Conservation (phyloP, 2,329 filamentous ascomycete genomes). For the Diaporthe eres region DNA sequence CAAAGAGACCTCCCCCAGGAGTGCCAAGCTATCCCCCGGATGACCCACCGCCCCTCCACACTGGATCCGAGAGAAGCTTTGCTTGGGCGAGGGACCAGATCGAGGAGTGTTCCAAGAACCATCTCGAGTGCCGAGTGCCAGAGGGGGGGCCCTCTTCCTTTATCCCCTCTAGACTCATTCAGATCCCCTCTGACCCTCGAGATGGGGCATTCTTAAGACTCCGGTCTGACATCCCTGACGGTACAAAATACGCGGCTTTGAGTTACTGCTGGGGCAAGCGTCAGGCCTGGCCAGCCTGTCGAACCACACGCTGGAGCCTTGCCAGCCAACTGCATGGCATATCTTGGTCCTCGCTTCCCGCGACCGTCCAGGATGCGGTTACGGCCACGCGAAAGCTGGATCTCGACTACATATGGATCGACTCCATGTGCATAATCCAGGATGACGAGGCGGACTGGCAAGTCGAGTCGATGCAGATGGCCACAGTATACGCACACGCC, state of each 20-base stretch:
- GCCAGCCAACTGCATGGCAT: not conserved
- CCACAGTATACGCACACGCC: slow-evolving; percentile 24
- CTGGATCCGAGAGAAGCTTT: not conserved
- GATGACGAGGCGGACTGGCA: slow-evolving; percentile 12
- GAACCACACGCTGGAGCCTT: slow-evolving; percentile 12
- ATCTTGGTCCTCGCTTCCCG: slow-evolving; percentile 2
- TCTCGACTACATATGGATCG: slow-evolving; percentile 36
- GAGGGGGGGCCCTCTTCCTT: not conserved
- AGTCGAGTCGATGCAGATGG: slow-evolving; percentile 17
- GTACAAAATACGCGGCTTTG: slow-evolving; percentile 12
- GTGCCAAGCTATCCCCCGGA: not conserved
- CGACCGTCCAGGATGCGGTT: slow-evolving; percentile 22
- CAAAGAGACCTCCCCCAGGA: not conserved
- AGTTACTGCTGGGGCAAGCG: slow-evolving; percentile 35
- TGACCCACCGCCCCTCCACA: not conserved
- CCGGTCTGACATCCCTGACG: not conserved
- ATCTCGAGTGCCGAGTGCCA: not conserved
- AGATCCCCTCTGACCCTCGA: not conserved
- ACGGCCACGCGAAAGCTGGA: not conserved
- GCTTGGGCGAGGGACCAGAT: slow-evolving; percentile 20
- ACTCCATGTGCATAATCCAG: slow-evolving; percentile 42
- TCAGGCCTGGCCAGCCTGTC: slow-evolving; percentile 7
- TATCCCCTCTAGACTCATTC: not conserved
- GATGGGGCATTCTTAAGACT: not conserved
- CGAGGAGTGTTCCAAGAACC: not conserved